phyloP scores from a whole-genome alignment of 192 early-diverging fungal genomes.

The Entomortierella parvispora region DNA sequence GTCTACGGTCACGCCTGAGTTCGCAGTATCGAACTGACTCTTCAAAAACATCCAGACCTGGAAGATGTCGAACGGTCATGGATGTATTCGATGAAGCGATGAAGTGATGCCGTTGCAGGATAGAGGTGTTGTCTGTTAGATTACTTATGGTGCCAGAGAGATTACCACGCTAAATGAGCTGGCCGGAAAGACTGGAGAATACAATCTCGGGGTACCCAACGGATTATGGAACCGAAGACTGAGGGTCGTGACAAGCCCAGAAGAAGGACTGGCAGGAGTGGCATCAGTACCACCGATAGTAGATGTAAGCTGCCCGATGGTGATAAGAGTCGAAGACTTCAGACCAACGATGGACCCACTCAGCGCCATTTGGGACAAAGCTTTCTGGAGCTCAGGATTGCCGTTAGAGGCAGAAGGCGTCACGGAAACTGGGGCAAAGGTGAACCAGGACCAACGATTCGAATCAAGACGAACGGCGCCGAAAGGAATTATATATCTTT shows the following conservation, averaged over 20 bases:
- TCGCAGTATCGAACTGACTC: background rate
- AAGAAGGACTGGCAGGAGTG: background rate
- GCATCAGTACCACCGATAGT: background rate
- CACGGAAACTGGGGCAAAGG: background rate
- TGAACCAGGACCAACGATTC: too few relatives aligned
- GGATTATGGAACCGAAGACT: too few relatives aligned
- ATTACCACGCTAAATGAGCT: too few relatives aligned
- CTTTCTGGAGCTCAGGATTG: conserved; percentile 7
- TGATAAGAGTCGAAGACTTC: background rate
- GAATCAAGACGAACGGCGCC: too few relatives aligned
- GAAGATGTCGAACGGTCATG: background rate
- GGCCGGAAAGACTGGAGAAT: too few relatives aligned
- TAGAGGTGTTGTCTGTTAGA: too few relatives aligned
- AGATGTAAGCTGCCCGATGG: background rate
- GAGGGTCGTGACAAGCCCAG: background rate
- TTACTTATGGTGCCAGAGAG: too few relatives aligned
- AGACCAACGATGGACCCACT: conserved; percentile 1
- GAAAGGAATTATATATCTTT: too few relatives aligned
- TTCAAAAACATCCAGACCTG: background rate
- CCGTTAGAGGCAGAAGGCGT: background rate
- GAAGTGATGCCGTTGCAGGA: background rate
- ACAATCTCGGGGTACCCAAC: too few relatives aligned
- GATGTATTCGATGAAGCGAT: too few relatives aligned
- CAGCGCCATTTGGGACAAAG: background rate
- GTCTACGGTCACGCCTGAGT: background rate